These are phyloP conservation scores for Dictyophora rubrovolvata DNA, from an alignment of 768 basidiomycete species.

Conservation along the genomic window DNA sequence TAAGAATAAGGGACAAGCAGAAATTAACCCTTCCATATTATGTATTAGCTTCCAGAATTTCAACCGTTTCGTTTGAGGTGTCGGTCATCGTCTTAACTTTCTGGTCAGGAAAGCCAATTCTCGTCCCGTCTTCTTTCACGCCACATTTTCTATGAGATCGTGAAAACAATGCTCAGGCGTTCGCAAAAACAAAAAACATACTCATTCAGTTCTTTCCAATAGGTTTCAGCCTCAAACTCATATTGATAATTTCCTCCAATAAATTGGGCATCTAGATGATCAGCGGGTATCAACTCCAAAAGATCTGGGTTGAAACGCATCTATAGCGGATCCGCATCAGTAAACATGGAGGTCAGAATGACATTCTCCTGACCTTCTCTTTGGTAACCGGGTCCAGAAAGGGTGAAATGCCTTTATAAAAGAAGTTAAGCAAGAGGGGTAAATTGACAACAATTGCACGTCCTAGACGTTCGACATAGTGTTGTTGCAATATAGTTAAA, in stretches of 20 bases:
- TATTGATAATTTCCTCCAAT: slow-evolving; percentile 66
- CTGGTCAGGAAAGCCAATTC: neutral
- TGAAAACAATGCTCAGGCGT: neutral
- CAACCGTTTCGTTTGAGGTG: neutral
- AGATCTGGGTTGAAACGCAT: slow-evolving; percentile 87
- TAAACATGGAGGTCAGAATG: neutral
- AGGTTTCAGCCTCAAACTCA: slow-evolving; percentile 60
- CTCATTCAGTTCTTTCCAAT: slow-evolving; percentile 74
- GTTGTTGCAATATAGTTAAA: slow-evolving; percentile 72
- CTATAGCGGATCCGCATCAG: slow-evolving; percentile 24
- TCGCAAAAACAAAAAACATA: slow-evolving; percentile 23
- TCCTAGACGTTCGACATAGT: slow-evolving; percentile 84
- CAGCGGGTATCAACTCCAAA: slow-evolving; percentile 57
- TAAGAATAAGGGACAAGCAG: too few species aligned
- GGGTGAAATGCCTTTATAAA: slow-evolving; percentile 76
- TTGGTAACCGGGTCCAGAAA: slow-evolving; percentile 84
- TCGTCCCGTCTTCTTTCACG: slow-evolving; percentile 9
- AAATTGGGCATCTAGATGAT: slow-evolving; percentile 78
- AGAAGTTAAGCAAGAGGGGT: slow-evolving; percentile 61
- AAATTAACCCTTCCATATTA: too few species aligned
- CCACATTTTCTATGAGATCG: neutral
- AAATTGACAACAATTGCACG: slow-evolving; percentile 77
- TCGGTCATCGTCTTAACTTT: neutral
- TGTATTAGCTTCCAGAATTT: neutral
- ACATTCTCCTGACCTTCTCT: slow-evolving; percentile 54